Conservation (phyloP, 2,329 filamentous ascomycete genomes). For the Pseudomassariella vexata region DNA sequence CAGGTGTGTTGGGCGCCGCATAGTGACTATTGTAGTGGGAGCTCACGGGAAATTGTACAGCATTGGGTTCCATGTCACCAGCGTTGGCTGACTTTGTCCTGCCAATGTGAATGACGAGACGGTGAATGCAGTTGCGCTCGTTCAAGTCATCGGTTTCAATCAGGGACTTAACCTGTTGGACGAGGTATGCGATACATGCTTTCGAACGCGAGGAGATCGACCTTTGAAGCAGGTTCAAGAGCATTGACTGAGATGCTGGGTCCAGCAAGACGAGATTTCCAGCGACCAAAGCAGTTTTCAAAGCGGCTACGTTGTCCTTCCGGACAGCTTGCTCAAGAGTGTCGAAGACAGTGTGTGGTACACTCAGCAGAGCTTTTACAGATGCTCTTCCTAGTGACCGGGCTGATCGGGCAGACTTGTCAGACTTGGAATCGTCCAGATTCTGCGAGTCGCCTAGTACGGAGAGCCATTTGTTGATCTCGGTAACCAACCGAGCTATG, state of each 20-base stretch:
- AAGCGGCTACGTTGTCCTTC: slow-evolving; percentile 53
- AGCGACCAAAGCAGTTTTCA: slow-evolving; percentile 53
- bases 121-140: slow-evolving; percentile 86
- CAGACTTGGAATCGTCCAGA: slow-evolving; percentile 69
- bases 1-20: slow-evolving; percentile 66
- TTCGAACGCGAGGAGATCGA: slow-evolving; percentile 66
- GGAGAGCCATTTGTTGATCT: slow-evolving; percentile 90
- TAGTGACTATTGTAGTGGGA: slow-evolving; percentile 62
- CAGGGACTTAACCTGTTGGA: slow-evolving; percentile 63
- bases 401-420: slow-evolving; percentile 63
- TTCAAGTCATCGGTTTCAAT: slow-evolving; percentile 92
- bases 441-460: slow-evolving; percentile 71
- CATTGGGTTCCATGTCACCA: slow-evolving; percentile 44
- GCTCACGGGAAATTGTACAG: slow-evolving; percentile 42
- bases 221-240: slow-evolving; percentile 75
- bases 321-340: slow-evolving; percentile 67
- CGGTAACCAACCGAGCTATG: slow-evolving; percentile 40
- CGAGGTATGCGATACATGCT: slow-evolving; percentile 63
- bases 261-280: slow-evolving; percentile 49
- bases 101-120: slow-evolving; percentile 86
- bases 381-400: slow-evolving; percentile 71
- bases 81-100: slow-evolving; percentile 53
- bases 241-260: slow-evolving; percentile 55
- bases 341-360: slow-evolving; percentile 65
- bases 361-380: slow-evolving; percentile 66